Evolutionary conservation across 2,329 filamentous ascomycete species (phyloP), one percentile per base, ranked within the genome.

Genomic region (Xylariomycetidae sp.): DNA sequence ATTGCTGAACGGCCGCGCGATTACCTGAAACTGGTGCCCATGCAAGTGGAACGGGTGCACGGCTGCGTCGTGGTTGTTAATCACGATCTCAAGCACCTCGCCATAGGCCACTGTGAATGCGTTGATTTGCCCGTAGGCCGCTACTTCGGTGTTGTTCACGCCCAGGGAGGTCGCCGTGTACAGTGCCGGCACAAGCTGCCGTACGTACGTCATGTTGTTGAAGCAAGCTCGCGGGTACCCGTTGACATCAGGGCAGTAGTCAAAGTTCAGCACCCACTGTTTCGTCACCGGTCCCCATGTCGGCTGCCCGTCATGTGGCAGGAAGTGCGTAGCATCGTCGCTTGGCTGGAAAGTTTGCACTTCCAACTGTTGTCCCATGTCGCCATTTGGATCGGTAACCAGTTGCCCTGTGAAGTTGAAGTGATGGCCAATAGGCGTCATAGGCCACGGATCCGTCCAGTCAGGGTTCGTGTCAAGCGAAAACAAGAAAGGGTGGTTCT

Each of bases 121-220:
- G 39, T 61, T 57, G 28, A 69, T 55, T 24, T 52, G 54, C 15
- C 67, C 67, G 37, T 70, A 70, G 5, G 68, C 54, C 3, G 37
- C 20, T 0, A 61, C 52, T 42, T 70, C 51, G 5, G 54, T 58
- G 49, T 68, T 68, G 48, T 58, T 44, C 1, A 55, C 46, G 4
- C 71, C 72, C 1, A 72, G 61, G 0, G 76, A 76, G 3, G 83
- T 66, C n/a, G 71, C 82, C 3, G 79, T 79, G 65, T 85, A 88
- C 5, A 89, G 62, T 0, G 79, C 76, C 0, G 83, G 83, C 0
- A 86, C 81, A 48, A 77, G 74, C 32, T 82, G 82, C 6, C 54
- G 40, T n/a, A 82, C 70, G 50, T 84, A 87, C 6, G 79, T 79
- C 27, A 76, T 59, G 44, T 74, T 72, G 57, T 85, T 87, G 57